These are phyloP conservation scores for Wickerhamiella hasegawae DNA, from an alignment of 805 yeast species.

Conservation along the genomic window DNA sequence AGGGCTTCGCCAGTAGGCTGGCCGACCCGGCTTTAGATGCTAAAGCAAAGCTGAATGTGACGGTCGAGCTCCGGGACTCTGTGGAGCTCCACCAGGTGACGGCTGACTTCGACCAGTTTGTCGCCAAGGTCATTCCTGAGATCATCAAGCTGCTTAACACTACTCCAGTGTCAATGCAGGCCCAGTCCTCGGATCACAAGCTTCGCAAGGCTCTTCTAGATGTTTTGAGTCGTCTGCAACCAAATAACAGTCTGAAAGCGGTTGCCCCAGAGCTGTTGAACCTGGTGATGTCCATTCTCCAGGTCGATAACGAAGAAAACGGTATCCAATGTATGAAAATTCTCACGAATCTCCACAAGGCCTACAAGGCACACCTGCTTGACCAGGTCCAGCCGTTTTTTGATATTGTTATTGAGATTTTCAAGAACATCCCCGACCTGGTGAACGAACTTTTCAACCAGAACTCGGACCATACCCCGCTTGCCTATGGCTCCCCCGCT, in stretches of 20 bases:
- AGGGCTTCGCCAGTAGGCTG: conserved; percentile 13
- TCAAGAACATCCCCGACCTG: conserved; percentile 61
- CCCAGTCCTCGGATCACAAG: conserved; percentile 24
- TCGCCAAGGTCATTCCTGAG: conserved; percentile 53
- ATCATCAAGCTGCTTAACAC: conserved; percentile 44
- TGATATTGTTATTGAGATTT: conserved; percentile 56
- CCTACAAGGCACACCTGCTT: conserved; percentile 50
- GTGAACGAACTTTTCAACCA: conserved; percentile 54
- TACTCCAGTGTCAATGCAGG: conserved; percentile 31
- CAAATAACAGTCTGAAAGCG: conserved; percentile 67
- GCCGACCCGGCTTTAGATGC: conserved; percentile 28
- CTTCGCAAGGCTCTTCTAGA: conserved; percentile 64
- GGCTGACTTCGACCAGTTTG: conserved; percentile 64
- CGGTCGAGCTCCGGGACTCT: conserved; percentile 74
- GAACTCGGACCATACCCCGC: conserved; percentile 6
- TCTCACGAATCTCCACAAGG: conserved; percentile 69
- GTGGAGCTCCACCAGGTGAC: conserved; percentile 71
- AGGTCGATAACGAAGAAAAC: conserved; percentile 83
- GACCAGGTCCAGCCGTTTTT: conserved; percentile 70
- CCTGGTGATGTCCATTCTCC: conserved; percentile 40
- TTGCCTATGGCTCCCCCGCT: conserved; percentile 21
- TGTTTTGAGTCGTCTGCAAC: conserved; percentile 61
- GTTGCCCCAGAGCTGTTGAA: conserved; percentile 47
- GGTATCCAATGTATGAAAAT: conserved; percentile 85
- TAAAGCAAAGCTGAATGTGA: conserved; percentile 45